Base-by-base conservation (phyloP, 306 rosid genomes). In the Arachis stenosperma region DNA sequence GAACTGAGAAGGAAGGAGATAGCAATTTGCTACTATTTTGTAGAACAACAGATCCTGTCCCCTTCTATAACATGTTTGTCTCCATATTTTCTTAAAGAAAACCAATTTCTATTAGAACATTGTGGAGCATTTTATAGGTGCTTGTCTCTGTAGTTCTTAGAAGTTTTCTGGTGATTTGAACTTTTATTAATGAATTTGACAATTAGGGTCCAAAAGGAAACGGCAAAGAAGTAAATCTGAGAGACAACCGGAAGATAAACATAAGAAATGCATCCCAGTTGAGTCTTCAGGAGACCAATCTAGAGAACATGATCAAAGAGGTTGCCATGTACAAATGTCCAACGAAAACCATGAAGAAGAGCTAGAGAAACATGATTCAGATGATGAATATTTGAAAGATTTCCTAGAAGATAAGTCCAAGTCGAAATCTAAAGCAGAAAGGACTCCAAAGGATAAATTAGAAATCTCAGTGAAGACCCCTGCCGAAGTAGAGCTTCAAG, bases 351-450 rank as follows among this genome's bases (percentile, higher is more conserved):
- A 59, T 8, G 64, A 71, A 66, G 78, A 76, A 68, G 57, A 9
- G 64, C 51, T n/a, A 3, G 66, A 73, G 67, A 47, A 72, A 55
- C 12, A 72, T 62, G 3, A 63, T 67, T 48, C 62, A 42, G 79
- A 72, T 30, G 84, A 63, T 3, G 82, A 80, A 51, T 57, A 27
- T 73, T 77, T 80, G 77, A 84, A 80, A 69, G 84, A 84, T 55
- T 69, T 58, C 22, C 48, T 68, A 52, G 78, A 65, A 29, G 63
- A 78, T 48, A 80, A 47, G 76, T 9, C 82, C 0, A 63, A 80
- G 70, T 37, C 60, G 50, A 73, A 80, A 73, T 13, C 13, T 64
- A 3, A 22, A 69, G 64, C 61, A 63, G 78, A 76, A 77, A 73
- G 37, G 54, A 67, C 11, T 61, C 51, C 69, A 71, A 72, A 76